Percentiles rank a stretch among this genome's conserved stretches.
These are phyloP conservation scores for Trametes sp. DNA, from an alignment of 1,284 basidiomycete genomes.

Conservation along the genomic window DNA sequence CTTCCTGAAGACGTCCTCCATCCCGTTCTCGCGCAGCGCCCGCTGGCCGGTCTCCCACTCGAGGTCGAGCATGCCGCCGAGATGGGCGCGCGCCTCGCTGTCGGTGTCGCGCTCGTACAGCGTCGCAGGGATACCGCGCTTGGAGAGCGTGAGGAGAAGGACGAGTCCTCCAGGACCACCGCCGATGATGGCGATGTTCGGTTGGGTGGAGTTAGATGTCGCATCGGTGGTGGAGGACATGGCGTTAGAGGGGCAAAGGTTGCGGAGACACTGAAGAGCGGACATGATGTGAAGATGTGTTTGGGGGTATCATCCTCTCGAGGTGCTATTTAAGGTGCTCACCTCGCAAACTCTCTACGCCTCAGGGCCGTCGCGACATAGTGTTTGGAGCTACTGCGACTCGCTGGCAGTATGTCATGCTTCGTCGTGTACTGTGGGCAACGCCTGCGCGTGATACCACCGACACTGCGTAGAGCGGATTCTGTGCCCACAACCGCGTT, in stretches of 20 bases:
- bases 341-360: neutral
- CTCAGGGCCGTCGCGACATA: neutral
- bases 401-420: neutral
- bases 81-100: slow-evolving; percentile 10
- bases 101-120: slow-evolving; percentile 29
- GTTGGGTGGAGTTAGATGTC: slow-evolving; percentile 13
- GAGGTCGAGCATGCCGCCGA: slow-evolving; percentile 31
- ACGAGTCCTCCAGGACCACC: slow-evolving; percentile 24
- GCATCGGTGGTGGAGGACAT: neutral
- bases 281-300: neutral
- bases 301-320: neutral
- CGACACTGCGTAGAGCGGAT: neutral
- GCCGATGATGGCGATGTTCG: slow-evolving; percentile 30
- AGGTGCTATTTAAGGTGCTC: neutral
- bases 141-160: slow-evolving; percentile 23
- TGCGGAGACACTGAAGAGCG: neutral
- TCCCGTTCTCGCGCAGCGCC: slow-evolving; percentile 29
- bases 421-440: neutral
- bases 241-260: neutral
- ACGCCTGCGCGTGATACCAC: neutral
- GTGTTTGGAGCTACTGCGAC: neutral
- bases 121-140: slow-evolving; percentile 25
- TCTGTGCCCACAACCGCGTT: too few relatives aligned
- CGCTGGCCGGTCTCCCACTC: slow-evolving; percentile 25
- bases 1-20: slow-evolving; percentile 15